Base-by-base conservation (phyloP, 176 grass and related monocot genomes). In the Pontederia paniculata region DNA sequence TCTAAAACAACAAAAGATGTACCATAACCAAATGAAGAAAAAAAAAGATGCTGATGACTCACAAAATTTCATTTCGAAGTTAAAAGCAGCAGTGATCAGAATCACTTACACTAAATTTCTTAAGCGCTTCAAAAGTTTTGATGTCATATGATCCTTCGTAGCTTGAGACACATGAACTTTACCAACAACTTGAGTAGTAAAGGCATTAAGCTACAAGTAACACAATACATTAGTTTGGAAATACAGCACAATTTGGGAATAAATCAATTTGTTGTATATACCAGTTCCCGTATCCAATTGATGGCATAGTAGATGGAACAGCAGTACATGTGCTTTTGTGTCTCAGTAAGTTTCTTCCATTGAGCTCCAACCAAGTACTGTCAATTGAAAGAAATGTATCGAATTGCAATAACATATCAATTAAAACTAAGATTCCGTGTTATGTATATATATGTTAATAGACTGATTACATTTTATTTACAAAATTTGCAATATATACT, bases 211-310 rank as follows among this genome's bases (percentile, higher is more conserved):
- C 89, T 95, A 81, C 21, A 71, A 82, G 70, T 69, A 65, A 42
- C 81, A 48, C 45, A 17, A 46, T 13, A 64, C 25, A 15, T 12
- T 62, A 62, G 41, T 45, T 21, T 12, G 21, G 7, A 48, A 65
- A 18, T 17, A 55, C 65, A 70, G 52, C 66, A 31, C 45, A 47
- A 60, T 68, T 73, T 65, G 55, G 41, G 23, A 51, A 45, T 20
- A 23, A n/a, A 49, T 5, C 13, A 14, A 55, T 41, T 64, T 17
- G 20, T 4, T 63, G 45, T 11, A 72, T 73, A 77, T 82, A 95
- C 85, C 89, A 95, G 71, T 62, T 89, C 89, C 68, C 85, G 85
- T 66, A 89, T 89, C 89, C 89, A 95, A 67, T 95, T 95, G 69
- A 95, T 82, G 16, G 89, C 81, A 80, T 78, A 89, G 66, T 89